A percentile compares a stretch with the other conserved stretches of the same genome.
Conservation (phyloP, 192 early-diverging fungal species). For the Podila clonocystis region DNA sequence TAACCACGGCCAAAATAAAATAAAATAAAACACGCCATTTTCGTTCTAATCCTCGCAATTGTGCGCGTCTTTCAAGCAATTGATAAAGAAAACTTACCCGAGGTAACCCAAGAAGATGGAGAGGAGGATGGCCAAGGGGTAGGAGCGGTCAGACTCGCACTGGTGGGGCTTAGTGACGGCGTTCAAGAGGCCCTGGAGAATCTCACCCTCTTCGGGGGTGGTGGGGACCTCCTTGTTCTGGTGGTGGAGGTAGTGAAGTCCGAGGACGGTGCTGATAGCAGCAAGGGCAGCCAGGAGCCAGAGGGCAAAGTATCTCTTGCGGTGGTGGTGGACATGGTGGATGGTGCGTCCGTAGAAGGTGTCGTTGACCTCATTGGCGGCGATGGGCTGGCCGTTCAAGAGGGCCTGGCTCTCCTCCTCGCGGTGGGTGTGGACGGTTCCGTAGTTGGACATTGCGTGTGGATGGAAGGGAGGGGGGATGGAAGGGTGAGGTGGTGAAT, state of each 20-base stretch:
- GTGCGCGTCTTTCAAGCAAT: not conserved
- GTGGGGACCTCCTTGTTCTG: constrained; percentile 20
- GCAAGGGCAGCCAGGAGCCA: constrained; percentile 38
- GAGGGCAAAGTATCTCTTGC: constrained; percentile 49
- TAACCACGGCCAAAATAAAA: not conserved
- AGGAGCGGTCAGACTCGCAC: constrained; percentile 58
- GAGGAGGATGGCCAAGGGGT: constrained; percentile 59
- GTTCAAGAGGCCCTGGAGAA: not conserved
- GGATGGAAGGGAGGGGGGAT: not conserved
- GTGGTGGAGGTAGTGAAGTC: constrained; percentile 34
- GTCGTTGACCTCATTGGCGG: constrained; percentile 19
- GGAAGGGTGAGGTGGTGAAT: not conserved
- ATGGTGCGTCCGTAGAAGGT: constrained; percentile 47
- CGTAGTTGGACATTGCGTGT: constrained; percentile 45
- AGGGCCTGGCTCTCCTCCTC: constrained; percentile 37
- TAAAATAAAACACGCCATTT: not conserved
- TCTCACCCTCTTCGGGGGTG: constrained; percentile 17
- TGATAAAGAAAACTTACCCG: constrained; percentile 37
- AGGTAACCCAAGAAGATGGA: constrained; percentile 65
- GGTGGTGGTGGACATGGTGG: constrained; percentile 44
- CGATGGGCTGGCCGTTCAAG: constrained; percentile 30
- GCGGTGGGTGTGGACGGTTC: constrained; percentile 25
- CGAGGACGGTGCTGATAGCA: constrained; percentile 36
- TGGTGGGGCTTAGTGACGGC: constrained; percentile 17
- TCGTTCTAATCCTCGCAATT: not conserved